phyloP scores from a whole-genome alignment of 257 asterid genomes.

The Solanum gandarillasii region DNA sequence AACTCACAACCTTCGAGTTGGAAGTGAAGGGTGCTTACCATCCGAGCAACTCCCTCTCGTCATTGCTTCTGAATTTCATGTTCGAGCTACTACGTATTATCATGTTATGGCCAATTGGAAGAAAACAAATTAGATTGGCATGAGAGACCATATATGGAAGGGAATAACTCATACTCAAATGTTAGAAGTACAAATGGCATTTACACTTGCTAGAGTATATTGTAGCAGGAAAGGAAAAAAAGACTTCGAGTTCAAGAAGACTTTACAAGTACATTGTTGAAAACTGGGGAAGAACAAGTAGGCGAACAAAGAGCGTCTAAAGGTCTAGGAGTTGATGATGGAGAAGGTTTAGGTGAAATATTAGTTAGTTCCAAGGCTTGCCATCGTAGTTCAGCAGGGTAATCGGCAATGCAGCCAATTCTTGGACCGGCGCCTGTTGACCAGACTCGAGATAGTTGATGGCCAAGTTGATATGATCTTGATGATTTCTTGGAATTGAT shows the following conservation, averaged over 20 bases:
- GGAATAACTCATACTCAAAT: not conserved
- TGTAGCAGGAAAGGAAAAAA: not conserved
- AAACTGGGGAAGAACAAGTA: conserved; percentile 11
- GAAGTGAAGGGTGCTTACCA: too few relatives aligned
- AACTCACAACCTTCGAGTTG: too few relatives aligned
- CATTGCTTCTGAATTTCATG: too few relatives aligned
- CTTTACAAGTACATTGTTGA: conserved; percentile 10
- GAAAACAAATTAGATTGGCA: not conserved
- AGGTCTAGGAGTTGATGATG: conserved; percentile 26
- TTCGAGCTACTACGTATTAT: too few relatives aligned
- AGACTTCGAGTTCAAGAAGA: not conserved
- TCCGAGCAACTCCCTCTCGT: too few relatives aligned
- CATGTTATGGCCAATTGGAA: not conserved
- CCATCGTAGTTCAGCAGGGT: conserved; percentile 66
- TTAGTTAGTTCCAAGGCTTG: conserved; percentile 85
- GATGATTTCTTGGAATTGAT: conserved; percentile 72
- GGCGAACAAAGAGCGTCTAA: conserved; percentile 22
- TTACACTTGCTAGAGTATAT: conserved; percentile 1
- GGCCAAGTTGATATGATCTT: conserved; percentile 69
- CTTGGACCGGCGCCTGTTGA: conserved; percentile 92
- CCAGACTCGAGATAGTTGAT: conserved; percentile 64
- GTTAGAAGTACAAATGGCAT: not conserved
- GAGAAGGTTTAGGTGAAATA: conserved; percentile 50
- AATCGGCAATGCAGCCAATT: conserved; percentile 88
- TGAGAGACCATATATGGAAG: not conserved